Conservation (phyloP, 192 early-diverging fungal species). For the Entrophospora sp. region DNA sequence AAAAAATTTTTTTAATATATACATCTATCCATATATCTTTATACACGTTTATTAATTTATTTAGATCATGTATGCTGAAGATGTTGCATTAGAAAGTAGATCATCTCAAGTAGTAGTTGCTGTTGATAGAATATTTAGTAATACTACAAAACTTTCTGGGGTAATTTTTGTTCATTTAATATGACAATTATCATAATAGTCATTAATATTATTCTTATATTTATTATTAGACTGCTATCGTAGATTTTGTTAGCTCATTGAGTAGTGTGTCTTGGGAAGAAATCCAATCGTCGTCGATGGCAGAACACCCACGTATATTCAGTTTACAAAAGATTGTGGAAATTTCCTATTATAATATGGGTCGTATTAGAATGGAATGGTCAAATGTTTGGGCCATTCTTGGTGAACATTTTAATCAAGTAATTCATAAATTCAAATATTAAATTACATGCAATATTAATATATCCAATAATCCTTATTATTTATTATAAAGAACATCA, state of each 20-base stretch:
- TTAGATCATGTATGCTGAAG: conserved; percentile 25
- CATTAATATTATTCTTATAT: neutral
- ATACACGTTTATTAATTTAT: too few relatives aligned
- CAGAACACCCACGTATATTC: conserved; percentile 74
- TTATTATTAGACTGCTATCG: conserved; percentile 50
- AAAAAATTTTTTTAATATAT: too few relatives aligned
- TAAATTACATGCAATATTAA: too few relatives aligned
- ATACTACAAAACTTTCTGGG: conserved; percentile 68
- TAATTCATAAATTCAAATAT: too few relatives aligned
- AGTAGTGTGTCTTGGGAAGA: conserved; percentile 84
- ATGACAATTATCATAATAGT: neutral
- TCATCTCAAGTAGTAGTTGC: conserved; percentile 69
- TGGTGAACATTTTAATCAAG: conserved; percentile 75
- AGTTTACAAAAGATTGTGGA: conserved; percentile 92
- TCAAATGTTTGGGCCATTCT: conserved; percentile 82
- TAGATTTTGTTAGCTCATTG: conserved; percentile 81
- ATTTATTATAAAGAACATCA: too few relatives aligned
- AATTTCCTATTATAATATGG: conserved; percentile 96
- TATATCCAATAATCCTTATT: too few relatives aligned
- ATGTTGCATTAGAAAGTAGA: conserved; percentile 44
- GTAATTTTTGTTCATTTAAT: conserved; percentile 3
- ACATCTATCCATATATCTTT: too few relatives aligned
- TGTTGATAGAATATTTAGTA: conserved; percentile 80
- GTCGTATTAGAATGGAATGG: conserved; percentile 91
- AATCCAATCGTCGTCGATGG: conserved; percentile 54